Conservation (phyloP, 2,329 filamentous ascomycete genomes). For the Alternaria sp. region DNA sequence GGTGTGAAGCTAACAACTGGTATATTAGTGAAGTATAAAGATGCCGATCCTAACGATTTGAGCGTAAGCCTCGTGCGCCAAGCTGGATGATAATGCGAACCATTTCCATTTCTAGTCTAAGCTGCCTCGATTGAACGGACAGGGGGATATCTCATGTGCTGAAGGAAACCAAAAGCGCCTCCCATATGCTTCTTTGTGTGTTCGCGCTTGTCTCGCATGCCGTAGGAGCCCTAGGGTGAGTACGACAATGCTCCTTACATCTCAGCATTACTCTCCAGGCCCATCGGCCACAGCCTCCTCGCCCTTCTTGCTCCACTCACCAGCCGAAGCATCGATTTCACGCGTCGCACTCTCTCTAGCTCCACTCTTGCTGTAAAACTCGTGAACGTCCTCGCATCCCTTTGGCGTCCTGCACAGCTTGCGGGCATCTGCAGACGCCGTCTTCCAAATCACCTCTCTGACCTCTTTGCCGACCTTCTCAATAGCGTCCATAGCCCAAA, state of each 20-base stretch:
- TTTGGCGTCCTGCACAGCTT: slow-evolving; percentile 67
- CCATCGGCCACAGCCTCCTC: slow-evolving; percentile 35
- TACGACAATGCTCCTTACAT: slow-evolving; percentile 20
- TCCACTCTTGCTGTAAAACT: slow-evolving; percentile 31
- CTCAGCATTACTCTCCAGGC: slow-evolving; percentile 32
- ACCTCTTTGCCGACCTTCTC: slow-evolving; percentile 84
- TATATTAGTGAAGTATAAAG: not conserved
- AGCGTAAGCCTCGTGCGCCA: not conserved
- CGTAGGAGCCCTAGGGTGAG: not conserved
- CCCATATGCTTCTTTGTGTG: not conserved
- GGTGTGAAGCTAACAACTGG: not conserved
- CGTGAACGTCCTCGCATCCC: slow-evolving; percentile 62
- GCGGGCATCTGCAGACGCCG: slow-evolving; percentile 63
- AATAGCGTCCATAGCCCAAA: slow-evolving; percentile 91
- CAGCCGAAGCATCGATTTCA: slow-evolving; percentile 35
- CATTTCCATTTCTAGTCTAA: not conserved
- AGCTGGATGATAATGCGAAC: not conserved
- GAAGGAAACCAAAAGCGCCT: not conserved
- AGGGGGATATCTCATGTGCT: not conserved
- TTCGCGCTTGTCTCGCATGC: not conserved
- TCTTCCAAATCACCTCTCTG: slow-evolving; percentile 83
- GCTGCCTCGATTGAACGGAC: not conserved
- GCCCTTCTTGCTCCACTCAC: slow-evolving; percentile 42
- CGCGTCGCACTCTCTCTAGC: slow-evolving; percentile 26
- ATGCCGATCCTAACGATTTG: not conserved